Base-by-base conservation (phyloP, 768 basidiomycete genomes). In the Leccinum rimulosum region DNA sequence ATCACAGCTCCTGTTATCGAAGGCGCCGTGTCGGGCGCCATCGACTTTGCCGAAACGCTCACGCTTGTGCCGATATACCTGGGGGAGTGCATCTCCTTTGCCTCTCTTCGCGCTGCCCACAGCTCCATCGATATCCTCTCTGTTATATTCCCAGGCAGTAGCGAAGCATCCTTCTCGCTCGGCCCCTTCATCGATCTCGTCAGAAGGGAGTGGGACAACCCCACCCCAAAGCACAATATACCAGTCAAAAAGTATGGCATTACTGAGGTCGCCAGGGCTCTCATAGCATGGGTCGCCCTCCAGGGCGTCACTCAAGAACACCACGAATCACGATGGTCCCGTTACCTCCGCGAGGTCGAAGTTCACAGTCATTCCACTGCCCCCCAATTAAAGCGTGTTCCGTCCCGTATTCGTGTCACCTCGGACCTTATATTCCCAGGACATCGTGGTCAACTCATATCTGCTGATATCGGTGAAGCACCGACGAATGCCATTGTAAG, bases 261-360 rank as follows among this genome's bases (percentile, higher is more conserved):
- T 45, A 82, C 82, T 1, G 83, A 89, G 58, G 80, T 91, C 14
- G 83, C 83, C 19, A 79, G 82, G 57, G 90, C 88, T 0, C 80
- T 94, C 22, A 80, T 90, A 7, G 89, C 85, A 1, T 93, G 91
- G 89, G 87, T 87, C 6, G 84, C 89, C 1, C 74, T 94, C 45
- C 92, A 93, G 66, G 86, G 88, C 35, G 85, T 91, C 47, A 94
- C 92, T 1, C 84, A 87, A 66, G 85, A 90, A 64, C 90, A 86
- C 81, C 88, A 90, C 63, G 90, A 93, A 68, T 78, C 80, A 67
- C 76, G 73, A 47, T 90, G 90, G 88, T 81, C 88, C 55, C 77
- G 78, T 63, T 75, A 82, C 66, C 76, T 92, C 61, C 80, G 76
- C 56, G 90, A 92, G 69, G 82, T 93, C 22, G 79, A 84, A 60